Evolutionary conservation across 75 land plant species (phyloP).

Genomic region (Pseudotsuga menziesii): DNA sequence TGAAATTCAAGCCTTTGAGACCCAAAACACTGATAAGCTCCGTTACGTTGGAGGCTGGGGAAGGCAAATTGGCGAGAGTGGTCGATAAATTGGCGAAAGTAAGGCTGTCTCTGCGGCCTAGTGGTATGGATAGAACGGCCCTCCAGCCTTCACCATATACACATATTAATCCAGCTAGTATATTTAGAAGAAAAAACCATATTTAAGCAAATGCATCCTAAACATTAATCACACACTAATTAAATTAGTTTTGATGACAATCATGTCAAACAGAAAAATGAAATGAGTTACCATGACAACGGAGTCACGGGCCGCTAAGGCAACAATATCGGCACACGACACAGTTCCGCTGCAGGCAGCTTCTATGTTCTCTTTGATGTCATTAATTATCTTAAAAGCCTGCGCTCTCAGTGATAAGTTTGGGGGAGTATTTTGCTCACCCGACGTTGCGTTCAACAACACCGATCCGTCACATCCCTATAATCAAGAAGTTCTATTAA

Average conservation of each 20-base stretch:
- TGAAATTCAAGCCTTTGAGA: too few species aligned
- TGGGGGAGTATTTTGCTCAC: conserved; percentile 38
- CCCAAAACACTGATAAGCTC: too few species aligned
- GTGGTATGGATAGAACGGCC: too few species aligned
- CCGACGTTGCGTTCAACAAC: conserved; percentile 33
- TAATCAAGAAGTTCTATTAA: neutral
- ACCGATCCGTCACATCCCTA: conserved; percentile 59
- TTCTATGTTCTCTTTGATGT: conserved; percentile 22
- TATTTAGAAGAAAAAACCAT: too few species aligned
- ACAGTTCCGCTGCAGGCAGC: conserved; percentile 31
- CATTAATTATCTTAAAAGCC: conserved; percentile 36
- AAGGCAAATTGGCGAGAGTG: too few species aligned
- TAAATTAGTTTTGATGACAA: neutral
- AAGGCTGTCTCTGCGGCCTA: too few species aligned
- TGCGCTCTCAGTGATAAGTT: conserved; percentile 33
- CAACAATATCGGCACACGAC: conserved; percentile 48
- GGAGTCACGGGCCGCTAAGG: conserved; percentile 42
- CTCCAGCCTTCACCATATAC: neutral
- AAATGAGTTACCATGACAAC: conserved; percentile 17
- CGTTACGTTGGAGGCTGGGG: too few species aligned
- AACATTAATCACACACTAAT: neutral
- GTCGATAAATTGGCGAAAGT: too few species aligned
- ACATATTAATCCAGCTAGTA: neutral
- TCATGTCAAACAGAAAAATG: too few species aligned
- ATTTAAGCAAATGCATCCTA: neutral